Evolutionary conservation across 371 early-diverging fungal species (phyloP).

Genomic region (Mucor sp.): DNA sequence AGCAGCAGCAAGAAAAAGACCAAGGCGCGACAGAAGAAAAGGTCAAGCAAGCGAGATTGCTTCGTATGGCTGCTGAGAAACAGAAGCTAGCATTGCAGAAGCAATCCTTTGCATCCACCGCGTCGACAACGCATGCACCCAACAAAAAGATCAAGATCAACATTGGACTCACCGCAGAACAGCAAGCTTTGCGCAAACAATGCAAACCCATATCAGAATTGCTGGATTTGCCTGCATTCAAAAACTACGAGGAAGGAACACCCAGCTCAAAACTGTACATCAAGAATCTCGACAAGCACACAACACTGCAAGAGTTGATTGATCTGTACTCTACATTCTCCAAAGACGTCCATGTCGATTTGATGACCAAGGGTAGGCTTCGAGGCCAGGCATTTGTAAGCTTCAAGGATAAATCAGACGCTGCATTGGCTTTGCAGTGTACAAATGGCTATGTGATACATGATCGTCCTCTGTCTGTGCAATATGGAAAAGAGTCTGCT

Average conservation of each 20-base stretch:
- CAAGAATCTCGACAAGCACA: slow-evolving; percentile 42
- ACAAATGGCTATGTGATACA: slow-evolving; percentile 34
- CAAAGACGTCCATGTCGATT: slow-evolving; percentile 21
- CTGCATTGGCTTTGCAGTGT: slow-evolving; percentile 33
- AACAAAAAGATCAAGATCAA: slow-evolving; percentile 9
- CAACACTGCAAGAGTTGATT: slow-evolving; percentile 32
- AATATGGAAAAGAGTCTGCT: slow-evolving; percentile 14
- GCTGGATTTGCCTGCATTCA: slow-evolving; percentile 30
- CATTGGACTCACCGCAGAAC: slow-evolving; percentile 5
- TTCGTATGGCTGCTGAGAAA: slow-evolving; percentile 25
- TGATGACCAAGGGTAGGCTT: slow-evolving; percentile 41
- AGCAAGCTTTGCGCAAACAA: slow-evolving; percentile 11
- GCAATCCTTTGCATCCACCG: not conserved
- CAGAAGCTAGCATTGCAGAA: slow-evolving; percentile 16
- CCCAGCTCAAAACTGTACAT: slow-evolving; percentile 35
- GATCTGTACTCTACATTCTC: slow-evolving; percentile 31
- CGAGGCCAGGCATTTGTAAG: slow-evolving; percentile 47
- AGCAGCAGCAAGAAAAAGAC: slow-evolving; percentile 29
- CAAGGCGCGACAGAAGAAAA: slow-evolving; percentile 7
- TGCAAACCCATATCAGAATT: slow-evolving; percentile 21
- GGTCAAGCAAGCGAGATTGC: slow-evolving; percentile 21
- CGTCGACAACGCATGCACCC: not conserved
- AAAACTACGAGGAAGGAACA: slow-evolving; percentile 31
- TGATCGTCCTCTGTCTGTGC: slow-evolving; percentile 38
- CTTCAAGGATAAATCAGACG: slow-evolving; percentile 20